These are phyloP conservation scores for Anisodus tanguticus DNA, from an alignment of 257 asterid species.

Conservation along the genomic window DNA sequence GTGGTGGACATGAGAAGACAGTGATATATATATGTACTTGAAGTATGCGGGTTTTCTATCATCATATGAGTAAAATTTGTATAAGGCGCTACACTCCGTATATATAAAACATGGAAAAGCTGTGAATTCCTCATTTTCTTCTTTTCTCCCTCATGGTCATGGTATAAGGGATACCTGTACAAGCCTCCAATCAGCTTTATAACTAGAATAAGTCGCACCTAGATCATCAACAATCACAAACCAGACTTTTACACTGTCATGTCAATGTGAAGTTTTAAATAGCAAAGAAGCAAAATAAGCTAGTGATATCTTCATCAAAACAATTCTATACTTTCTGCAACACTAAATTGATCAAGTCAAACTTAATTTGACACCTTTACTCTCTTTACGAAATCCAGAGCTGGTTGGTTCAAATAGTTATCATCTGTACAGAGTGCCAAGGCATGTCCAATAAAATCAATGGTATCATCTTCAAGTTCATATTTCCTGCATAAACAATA, in stretches of 20 bases:
- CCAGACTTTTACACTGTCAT: not conserved
- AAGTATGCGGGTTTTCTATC: too few relatives aligned
- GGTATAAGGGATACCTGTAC: not conserved
- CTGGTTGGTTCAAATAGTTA: conserved; percentile 86
- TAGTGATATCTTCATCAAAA: not conserved
- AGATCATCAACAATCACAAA: conserved; percentile 11
- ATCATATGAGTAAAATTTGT: not conserved
- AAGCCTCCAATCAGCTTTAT: not conserved
- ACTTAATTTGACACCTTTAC: conserved; percentile 63
- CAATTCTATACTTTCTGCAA: conserved; percentile 6
- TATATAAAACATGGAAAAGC: not conserved
- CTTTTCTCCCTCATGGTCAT: not conserved
- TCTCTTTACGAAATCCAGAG: conserved; percentile 79
- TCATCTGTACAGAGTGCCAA: conserved; percentile 80
- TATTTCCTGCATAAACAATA: conserved; percentile 67
- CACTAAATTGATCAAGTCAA: not conserved
- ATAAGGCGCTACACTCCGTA: not conserved
- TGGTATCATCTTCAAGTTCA: conserved; percentile 90
- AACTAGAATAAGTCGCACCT: conserved; percentile 24
- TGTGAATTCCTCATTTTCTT: conserved; percentile 6
- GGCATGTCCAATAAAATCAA: conserved; percentile 94
- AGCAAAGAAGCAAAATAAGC: not conserved
- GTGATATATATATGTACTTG: too few relatives aligned
- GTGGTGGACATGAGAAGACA: too few relatives aligned
- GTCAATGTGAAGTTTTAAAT: not conserved